These are phyloP conservation scores for Lithocarpus polystachyus DNA, from an alignment of 306 rosid species.

Conservation along the genomic window DNA sequence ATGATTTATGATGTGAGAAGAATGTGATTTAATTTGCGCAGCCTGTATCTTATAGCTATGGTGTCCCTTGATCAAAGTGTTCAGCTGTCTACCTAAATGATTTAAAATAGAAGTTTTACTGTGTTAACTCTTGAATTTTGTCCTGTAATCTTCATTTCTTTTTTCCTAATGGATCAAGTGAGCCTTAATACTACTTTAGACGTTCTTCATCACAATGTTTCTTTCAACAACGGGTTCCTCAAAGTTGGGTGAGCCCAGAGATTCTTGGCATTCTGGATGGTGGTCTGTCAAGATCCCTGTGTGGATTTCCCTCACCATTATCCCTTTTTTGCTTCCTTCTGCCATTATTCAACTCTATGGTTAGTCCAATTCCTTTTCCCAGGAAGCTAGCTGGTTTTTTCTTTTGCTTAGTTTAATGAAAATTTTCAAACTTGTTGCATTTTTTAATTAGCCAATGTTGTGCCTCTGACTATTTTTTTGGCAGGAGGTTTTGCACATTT, in stretches of 20 bases:
- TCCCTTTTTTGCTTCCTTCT: constrained; percentile 87
- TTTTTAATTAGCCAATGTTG: background rate
- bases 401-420: constrained; percentile 9
- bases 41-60: background rate
- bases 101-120: constrained; percentile 10
- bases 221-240: constrained; percentile 71
- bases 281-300: constrained; percentile 80
- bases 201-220: constrained; percentile 79
- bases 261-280: constrained; percentile 97
- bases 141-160: constrained; percentile 7
- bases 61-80: background rate
- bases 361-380: constrained; percentile 36
- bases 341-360: constrained; percentile 73
- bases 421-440: constrained; percentile 1
- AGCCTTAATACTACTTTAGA: constrained; percentile 65
- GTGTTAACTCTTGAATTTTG: constrained; percentile 1
- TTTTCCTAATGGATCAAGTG: constrained; percentile 5
- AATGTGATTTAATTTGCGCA: background rate
- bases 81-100: background rate
- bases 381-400: constrained; percentile 4
- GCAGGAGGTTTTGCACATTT: constrained; percentile 84
- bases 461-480: constrained; percentile 23
- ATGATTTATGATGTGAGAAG: background rate
- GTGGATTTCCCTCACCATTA: constrained; percentile 41
- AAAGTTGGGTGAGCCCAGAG: constrained; percentile 57